Base-by-base conservation (phyloP, 345 rosid species). In the Arabidopsis arenosa region DNA sequence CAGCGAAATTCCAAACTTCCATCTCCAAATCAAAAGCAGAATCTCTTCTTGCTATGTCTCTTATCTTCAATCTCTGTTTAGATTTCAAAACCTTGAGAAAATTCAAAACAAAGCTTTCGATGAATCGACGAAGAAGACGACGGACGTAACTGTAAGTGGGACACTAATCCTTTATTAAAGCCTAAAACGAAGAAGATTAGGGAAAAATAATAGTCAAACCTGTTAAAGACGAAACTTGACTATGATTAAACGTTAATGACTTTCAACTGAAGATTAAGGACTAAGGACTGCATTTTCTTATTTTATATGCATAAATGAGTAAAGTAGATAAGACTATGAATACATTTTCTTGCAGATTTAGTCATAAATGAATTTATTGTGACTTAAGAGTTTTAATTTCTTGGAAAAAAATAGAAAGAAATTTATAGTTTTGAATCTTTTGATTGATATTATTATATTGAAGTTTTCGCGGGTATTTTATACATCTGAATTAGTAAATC, bases 1-100 rank as follows among this genome's bases (percentile, higher is more conserved):
- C 13, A 7, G 18, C 33, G 18, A 52, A 52, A 51, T 3, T 36
- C 9, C 14, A 37, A 53, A 51, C 4, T 36, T 17, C 28, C 33
- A 69, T 69, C 12, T 61, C 30, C 13, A 54, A 48, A 79, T 51
- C 23, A 15, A 62, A 61, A 48, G 73, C 76, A 63, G 70, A 43
- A 80, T 45, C 9, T 59, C 62, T 49, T n/a, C 35, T 9, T n/a
- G n/a, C 11, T 47, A n/a, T 49, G 28, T 49, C 54, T 49, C 28
- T 7, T 35, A 9, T 4, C 41, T n/a, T 8, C 10, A 55, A 49
- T 49, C 61, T 40, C 14, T 11, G 13, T 40, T 39, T 10, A 3
- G 44, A 40, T 7, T 7, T 36, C 4, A 30, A 55, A 57, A n/a
- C 21, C 21, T 9, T 56, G 6, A 32, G 40, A 56, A n/a, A 13